These are phyloP conservation scores for Colletotrichum coccodes DNA, from an alignment of 2,329 filamentous ascomycete genomes.

Conservation along the genomic window DNA sequence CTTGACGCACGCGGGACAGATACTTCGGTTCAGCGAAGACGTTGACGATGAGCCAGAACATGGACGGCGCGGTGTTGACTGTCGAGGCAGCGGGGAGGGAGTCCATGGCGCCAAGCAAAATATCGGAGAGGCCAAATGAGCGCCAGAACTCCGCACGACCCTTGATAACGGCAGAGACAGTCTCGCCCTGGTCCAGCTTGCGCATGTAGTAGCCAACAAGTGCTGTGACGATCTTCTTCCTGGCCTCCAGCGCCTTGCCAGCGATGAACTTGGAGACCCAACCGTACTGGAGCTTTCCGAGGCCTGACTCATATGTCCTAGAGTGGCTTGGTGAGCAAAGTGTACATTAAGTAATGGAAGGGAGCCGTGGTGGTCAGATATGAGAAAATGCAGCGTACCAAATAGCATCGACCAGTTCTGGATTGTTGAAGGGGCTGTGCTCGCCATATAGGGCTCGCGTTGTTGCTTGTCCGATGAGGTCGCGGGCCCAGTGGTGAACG, in stretches of 20 bases:
- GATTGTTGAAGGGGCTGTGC: constrained; percentile 49
- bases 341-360: background rate
- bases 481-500: constrained; percentile 51
- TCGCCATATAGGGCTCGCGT: constrained; percentile 53
- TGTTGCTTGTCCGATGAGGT: constrained; percentile 49
- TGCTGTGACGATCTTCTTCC: constrained; percentile 36
- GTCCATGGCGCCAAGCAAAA: constrained; percentile 43
- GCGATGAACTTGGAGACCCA: constrained; percentile 31
- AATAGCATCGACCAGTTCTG: constrained; percentile 2
- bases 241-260: constrained; percentile 37
- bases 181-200: constrained; percentile 37
- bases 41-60: constrained; percentile 48
- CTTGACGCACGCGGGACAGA: constrained; percentile 40
- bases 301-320: constrained; percentile 6
- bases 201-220: constrained; percentile 43
- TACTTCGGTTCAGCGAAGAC: constrained; percentile 41
- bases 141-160: constrained; percentile 41
- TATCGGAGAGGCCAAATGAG: constrained; percentile 40
- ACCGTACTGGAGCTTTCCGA: constrained; percentile 17
- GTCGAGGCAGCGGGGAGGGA: constrained; percentile 42
- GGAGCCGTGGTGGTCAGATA: too few species aligned
- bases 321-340: background rate
- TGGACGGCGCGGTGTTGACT: constrained; percentile 48
- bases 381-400: background rate
- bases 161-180: constrained; percentile 42